Percentiles rank a stretch among this genome's conserved stretches.
Evolutionary conservation across 371 early-diverging fungal genomes (phyloP).

Genomic region (Haplosporangium sp.): DNA sequence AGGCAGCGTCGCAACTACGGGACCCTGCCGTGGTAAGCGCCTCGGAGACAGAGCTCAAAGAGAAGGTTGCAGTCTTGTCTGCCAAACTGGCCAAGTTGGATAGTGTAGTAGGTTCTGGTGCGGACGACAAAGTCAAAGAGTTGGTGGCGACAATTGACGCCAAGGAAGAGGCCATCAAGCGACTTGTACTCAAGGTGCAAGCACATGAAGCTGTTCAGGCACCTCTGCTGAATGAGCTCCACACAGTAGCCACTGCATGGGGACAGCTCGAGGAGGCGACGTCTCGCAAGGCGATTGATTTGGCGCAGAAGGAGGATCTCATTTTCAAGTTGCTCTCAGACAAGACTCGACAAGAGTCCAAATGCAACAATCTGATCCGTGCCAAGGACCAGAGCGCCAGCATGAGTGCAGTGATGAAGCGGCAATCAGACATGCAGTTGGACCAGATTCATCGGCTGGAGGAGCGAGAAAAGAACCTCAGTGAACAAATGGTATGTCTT

Average conservation of each 20-base stretch:
- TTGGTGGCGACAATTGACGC: constrained; percentile 37
- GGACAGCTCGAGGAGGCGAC: constrained; percentile 84
- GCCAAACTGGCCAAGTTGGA: constrained; percentile 52
- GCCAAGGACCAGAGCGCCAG: constrained; percentile 74
- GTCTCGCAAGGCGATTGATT: constrained; percentile 76
- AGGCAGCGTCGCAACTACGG: constrained; percentile 21
- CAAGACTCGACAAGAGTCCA: constrained; percentile 48
- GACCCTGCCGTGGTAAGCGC: constrained; percentile 24
- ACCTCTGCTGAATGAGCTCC: constrained; percentile 76
- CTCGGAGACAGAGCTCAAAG: constrained; percentile 22
- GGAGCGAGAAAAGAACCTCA: constrained; percentile 77
- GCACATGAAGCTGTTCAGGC: constrained; percentile 38
- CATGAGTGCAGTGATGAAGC: constrained; percentile 73
- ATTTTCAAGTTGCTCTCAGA: constrained; percentile 79
- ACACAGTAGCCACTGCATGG: constrained; percentile 81
- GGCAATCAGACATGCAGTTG: constrained; percentile 85
- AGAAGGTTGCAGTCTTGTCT: constrained; percentile 21
- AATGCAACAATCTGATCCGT: constrained; percentile 64
- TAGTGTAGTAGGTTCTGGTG: constrained; percentile 31
- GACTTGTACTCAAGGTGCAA: constrained; percentile 55
- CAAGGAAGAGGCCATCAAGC: constrained; percentile 55
- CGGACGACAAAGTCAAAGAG: constrained; percentile 26
- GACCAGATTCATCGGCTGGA: constrained; percentile 83
- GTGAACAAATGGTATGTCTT: constrained; percentile 63
- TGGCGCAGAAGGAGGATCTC: constrained; percentile 82